Evolutionary conservation across 1,139 yeast genomes (phyloP), one percentile per base, ranked within the genome.

Genomic region (Diutina sp.): DNA sequence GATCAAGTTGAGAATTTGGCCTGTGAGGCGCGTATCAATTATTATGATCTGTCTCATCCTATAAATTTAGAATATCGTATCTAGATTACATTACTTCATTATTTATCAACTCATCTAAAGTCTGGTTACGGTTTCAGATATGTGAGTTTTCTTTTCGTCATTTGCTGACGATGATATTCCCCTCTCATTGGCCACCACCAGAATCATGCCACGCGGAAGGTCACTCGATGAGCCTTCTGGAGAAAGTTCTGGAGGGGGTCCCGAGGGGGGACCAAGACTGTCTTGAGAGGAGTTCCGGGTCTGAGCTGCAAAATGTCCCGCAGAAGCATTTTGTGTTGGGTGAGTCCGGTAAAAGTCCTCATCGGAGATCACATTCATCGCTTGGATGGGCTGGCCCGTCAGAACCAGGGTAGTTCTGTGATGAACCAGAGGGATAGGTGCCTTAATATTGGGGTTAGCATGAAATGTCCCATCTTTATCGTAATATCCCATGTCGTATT

Each of bases 401-500:
- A 50, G 53, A 4, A 25, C 30, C 48, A 25, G 44, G n/a, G 25
- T n/a, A 12, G 14, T 38, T 6, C 44, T n/a, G 4, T 18, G 21
- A 32, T 50, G 53, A 4, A 32, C 53, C 44, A 11, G 5, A 16
- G 53, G 53, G 25, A 16, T 14, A 6, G 64, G 62, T 16, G 60
- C 60, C 57, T 66, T 67, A 5, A 67, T 63, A 55, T 66, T 65
- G 1, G 69, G 72, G 59, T 64, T 76, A 6, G 74, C 72, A 61
- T 68, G 78, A 60, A 78, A 81, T 21, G 67, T 78, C 1, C 97
- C 97, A 53, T 77, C 70, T 46, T 72, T 72, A 68, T 89, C 96
- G 65, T 89, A 90, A 67, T 80, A 87, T 0, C 97, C 97, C 67
- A 87, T 81, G 65, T 90, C 96, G 56, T 79, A 76, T 44, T 83